Evolutionary conservation across 306 rosid species (phyloP), one percentile per base, ranked within the genome.

Genomic region (Rubus idaeus): DNA sequence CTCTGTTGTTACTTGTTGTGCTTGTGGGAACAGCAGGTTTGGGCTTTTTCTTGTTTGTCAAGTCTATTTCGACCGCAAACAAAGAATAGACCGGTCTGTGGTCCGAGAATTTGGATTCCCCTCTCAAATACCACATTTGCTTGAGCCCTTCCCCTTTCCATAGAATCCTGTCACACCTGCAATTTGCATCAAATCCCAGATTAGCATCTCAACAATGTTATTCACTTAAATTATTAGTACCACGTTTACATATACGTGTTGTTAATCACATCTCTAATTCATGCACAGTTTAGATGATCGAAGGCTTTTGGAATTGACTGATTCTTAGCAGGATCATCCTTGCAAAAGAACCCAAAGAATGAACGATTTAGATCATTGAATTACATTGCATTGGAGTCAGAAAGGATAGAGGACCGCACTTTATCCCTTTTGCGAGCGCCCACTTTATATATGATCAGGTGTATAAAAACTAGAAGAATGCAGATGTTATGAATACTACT

Each of bases 91-190:
- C 99, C 0, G 99, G 97, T 68, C 99, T 92, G 80, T 95, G 99
- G 70, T 95, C 99, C 23, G 99, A 95, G 87, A 95, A 95, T 76
- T 83, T 92, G 16, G 96, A 95, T 21, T 92, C 99, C 50, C 96
- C 97, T 84, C 99, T 55, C 35, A 81, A 87, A 61, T 95, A 95
- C 84, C 90, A 84, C 68, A 84, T 80, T 72, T 95, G 97, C 56
- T 89, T 87, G 17, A 95, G 72, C 4, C 91, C 92, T 62, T 92
- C 88, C 8, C 99, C 99, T 80, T 90, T 92, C 99, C 99, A 95
- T 68, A 95, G 79, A 37, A 95, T 92, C 84, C 99, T 77, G 75
- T 95, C 99, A 12, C 99, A 95, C 98, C 98, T 94, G 80, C 23
- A 39, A 13, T 30, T 39, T n/a, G 3, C 12, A 80, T 4, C 47